Evolutionary conservation across 1,284 basidiomycete species (phyloP), one percentile per base, ranked within the genome.

Genomic region (Cerrena zonata): DNA sequence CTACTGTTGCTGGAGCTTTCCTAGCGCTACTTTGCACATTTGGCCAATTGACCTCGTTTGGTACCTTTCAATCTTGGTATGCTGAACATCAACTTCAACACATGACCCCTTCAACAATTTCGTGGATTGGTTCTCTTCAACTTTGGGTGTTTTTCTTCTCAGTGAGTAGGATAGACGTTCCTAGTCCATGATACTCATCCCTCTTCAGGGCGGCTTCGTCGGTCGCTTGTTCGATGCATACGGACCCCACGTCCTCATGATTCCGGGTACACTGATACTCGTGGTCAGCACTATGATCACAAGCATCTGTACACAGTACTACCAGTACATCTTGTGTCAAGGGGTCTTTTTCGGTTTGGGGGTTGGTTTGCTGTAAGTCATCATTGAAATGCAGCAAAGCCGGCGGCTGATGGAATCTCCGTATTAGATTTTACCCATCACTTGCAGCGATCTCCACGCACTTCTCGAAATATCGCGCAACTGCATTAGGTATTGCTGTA

Each of bases 391-490:
- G 30, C 30, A 41, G 23, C 13, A 37, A 25, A 19, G 34, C 2
- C 12, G 12, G 19, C 36, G 37, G 1, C 30, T 34, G 30, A 34
- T 34, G 30, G 15, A 15, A 15, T 34, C 7, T 34, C 30, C 15
- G 15, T 34, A 15, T 4, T 25, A 67, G 65, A 10, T 69, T 66
- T 55, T 65, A 64, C 46, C 63, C 64, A 0, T 57, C 63, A 3
- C 54, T 58, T 13, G 52, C 52, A 26, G 59, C 57, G n/a, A 53
- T 56, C 19, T 59, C 47, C 30, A 84, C 81, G 18, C 84, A 85
- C 40, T 72, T 73, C 61, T 78, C 77, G 50, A 80, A 15, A 61
- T 84, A 52, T 69, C 78, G 41, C 74, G 80, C 57, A 67, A 86
- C 44, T 70, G 83, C 23, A 74, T 76, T 40, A 68, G 82, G 68